phyloP scores from a whole-genome alignment of 2,329 filamentous ascomycete genomes.

The Parafenestella ontariensis region DNA sequence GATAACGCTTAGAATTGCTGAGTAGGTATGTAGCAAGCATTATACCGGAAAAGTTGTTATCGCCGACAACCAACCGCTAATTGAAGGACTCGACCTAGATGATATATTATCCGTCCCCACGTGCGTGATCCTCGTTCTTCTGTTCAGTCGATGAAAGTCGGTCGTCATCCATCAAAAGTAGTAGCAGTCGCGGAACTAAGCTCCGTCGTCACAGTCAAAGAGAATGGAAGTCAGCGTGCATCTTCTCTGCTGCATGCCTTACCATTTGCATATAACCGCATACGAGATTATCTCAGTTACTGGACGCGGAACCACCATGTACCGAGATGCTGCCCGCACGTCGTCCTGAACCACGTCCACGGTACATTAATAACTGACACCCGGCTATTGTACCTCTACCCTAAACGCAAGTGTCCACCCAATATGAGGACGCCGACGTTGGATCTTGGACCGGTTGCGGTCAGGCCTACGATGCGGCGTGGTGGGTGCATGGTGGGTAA shows the following conservation, averaged over 20 bases:
- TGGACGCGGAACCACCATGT: not conserved
- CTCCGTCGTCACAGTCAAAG: not conserved
- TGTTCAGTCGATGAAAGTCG: too few species aligned
- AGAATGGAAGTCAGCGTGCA: not conserved
- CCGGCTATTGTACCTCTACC: not conserved
- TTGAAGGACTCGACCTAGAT: too few species aligned
- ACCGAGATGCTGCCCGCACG: not conserved
- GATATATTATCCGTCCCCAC: too few species aligned
- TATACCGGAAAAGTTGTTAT: too few species aligned
- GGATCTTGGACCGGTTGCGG: not conserved
- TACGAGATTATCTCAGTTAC: not conserved
- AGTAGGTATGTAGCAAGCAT: too few species aligned
- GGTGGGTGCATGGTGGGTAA: not conserved
- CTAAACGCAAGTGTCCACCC: not conserved
- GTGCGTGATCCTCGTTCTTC: too few species aligned
- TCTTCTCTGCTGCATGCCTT: not conserved
- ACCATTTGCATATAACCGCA: not conserved
- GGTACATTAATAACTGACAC: constrained; percentile 2
- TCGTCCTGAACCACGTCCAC: not conserved
- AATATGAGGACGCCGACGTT: not conserved
- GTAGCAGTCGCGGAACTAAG: not conserved
- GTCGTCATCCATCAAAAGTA: not conserved
- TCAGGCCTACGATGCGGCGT: constrained; percentile 3
- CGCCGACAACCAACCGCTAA: too few species aligned
- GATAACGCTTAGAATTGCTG: not conserved